Percentiles rank a stretch among this genome's conserved stretches.
These are phyloP conservation scores for Nitzschia sp. DNA, from an alignment of 108 stramenopile species.

Conservation along the genomic window DNA sequence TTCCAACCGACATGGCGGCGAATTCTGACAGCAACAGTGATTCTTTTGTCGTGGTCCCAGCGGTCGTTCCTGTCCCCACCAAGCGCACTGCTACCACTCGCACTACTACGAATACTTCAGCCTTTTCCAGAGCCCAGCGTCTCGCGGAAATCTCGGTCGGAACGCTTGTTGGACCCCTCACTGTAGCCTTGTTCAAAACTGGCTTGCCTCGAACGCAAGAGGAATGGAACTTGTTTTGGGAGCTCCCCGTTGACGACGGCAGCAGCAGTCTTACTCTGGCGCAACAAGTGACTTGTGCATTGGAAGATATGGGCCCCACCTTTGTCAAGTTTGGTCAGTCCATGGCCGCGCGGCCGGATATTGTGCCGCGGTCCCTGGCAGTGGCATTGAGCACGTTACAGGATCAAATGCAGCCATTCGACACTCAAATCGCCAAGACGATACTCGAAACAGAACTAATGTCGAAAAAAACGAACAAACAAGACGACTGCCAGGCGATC, in stretches of 20 bases:
- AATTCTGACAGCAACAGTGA: too few species aligned
- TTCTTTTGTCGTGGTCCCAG: too few species aligned
- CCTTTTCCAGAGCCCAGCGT: background rate
- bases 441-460: constrained; percentile 42
- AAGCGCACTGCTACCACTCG: too few species aligned
- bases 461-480: background rate
- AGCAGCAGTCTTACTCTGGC: constrained; percentile 23
- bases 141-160: background rate
- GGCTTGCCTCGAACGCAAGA: background rate
- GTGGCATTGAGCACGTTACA: constrained; percentile 54
- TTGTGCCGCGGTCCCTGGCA: constrained; percentile 62
- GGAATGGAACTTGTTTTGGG: background rate
- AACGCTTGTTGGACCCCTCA: background rate
- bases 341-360: constrained; percentile 67
- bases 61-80: too few species aligned
- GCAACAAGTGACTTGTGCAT: constrained; percentile 40
- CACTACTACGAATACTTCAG: too few species aligned
- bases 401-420: constrained; percentile 76
- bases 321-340: constrained; percentile 84
- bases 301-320: constrained; percentile 72
- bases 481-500: constrained; percentile 5
- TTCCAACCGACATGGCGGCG: too few species aligned
- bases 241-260: background rate
- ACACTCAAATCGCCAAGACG: constrained; percentile 42
- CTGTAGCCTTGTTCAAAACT: background rate